Conservation (phyloP, 1,284 basidiomycete species). For the Erythrobasidium hasegawianum region DNA sequence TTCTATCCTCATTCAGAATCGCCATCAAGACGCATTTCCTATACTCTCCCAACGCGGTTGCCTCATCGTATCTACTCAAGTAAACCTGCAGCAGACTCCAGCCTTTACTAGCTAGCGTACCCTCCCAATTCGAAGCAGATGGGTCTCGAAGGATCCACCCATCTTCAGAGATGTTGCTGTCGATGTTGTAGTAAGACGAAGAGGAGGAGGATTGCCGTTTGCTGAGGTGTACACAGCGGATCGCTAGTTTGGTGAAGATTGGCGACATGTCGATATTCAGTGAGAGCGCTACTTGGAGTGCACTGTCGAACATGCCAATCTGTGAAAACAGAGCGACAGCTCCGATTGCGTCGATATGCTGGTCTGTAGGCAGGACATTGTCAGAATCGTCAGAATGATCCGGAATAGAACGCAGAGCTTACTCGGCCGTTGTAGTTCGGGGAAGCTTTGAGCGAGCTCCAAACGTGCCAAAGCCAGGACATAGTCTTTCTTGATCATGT, state of each 20-base stretch:
- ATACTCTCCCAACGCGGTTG: conserved; percentile 55
- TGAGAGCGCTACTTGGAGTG: conserved; percentile 69
- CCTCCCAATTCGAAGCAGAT: conserved; percentile 70
- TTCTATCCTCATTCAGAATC: conserved; percentile 63
- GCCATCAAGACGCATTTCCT: conserved; percentile 70
- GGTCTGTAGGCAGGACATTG: conserved; percentile 58
- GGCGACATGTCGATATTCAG: conserved; percentile 82
- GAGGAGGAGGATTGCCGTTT: background rate
- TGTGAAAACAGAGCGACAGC: conserved; percentile 78
- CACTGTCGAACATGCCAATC: conserved; percentile 71
- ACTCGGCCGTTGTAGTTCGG: conserved; percentile 56
- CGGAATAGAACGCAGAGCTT: no score
- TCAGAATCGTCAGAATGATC: no score
- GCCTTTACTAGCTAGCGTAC: conserved; percentile 71
- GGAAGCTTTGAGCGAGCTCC: conserved; percentile 64
- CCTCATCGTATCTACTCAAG: conserved; percentile 68
- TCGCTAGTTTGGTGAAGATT: conserved; percentile 72
- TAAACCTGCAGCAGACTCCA: conserved; percentile 82
- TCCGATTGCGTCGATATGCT: conserved; percentile 63
- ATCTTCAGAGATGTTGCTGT: conserved; percentile 62
- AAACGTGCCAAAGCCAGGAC: conserved; percentile 73
- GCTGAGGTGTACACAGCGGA: conserved; percentile 64
- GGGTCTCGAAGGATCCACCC: conserved; percentile 79
- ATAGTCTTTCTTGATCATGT: conserved; percentile 81
- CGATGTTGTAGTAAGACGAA: conserved; percentile 36